Percentiles rank a stretch among this genome's conserved stretches.
These are phyloP conservation scores for Ascoidea rubescens DNA, from an alignment of 805 yeast species.

Conservation along the genomic window DNA sequence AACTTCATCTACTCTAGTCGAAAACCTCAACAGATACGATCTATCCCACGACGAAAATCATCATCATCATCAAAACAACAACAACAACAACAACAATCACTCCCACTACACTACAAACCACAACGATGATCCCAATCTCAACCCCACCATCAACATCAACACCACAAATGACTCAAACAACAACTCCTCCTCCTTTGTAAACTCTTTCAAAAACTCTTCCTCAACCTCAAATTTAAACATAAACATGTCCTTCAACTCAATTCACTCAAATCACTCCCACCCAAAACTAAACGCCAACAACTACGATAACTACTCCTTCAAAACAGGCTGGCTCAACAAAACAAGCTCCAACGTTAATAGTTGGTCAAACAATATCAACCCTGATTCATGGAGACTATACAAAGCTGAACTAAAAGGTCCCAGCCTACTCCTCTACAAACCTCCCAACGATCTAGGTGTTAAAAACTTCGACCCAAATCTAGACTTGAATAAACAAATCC, in stretches of 20 bases:
- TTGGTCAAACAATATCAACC: slow-evolving; percentile 11
- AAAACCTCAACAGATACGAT: no score
- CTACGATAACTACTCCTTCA: slow-evolving; percentile 26
- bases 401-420: slow-evolving; percentile 65
- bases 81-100: no score
- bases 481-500: slow-evolving; percentile 1
- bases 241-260: no score
- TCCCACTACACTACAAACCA: no score
- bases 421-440: slow-evolving; percentile 43
- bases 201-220: no score
- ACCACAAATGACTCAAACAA: background rate
- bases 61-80: no score
- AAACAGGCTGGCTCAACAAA: slow-evolving; percentile 49
- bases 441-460: slow-evolving; percentile 33
- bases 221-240: no score
- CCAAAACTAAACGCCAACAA: slow-evolving; percentile 14
- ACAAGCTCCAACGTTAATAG: slow-evolving; percentile 17
- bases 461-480: slow-evolving; percentile 23
- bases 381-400: slow-evolving; percentile 26
- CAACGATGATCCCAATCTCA: background rate
- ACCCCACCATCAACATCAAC: slow-evolving; percentile 1
- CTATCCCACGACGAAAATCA: no score
- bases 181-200: background rate
- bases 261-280: background rate
- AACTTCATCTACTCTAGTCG: no score